These are phyloP conservation scores for Fusarium euwallaceae DNA, from an alignment of 2,329 filamentous ascomycete species.

Conservation along the genomic window DNA sequence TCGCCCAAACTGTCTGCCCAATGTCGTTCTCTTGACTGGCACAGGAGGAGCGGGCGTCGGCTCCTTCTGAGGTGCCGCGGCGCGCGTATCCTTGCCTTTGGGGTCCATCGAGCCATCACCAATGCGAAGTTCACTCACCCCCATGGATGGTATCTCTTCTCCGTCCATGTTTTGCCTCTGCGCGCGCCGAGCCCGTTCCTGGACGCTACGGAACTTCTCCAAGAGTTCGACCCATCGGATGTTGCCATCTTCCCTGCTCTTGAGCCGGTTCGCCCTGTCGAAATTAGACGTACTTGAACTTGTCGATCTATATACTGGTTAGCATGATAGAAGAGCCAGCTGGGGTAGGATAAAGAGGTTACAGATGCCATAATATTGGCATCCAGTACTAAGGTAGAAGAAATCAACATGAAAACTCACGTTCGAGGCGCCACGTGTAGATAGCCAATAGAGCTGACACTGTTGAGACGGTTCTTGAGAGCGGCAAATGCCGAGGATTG, in stretches of 20 bases:
- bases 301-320: constrained; percentile 53
- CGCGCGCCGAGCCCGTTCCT: constrained; percentile 83
- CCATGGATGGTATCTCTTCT: constrained; percentile 61
- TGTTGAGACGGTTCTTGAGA: constrained; percentile 95
- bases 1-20: constrained; percentile 78
- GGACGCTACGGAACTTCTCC: constrained; percentile 93
- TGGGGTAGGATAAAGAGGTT: neutral
- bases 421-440: constrained; percentile 84
- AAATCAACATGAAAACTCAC: constrained; percentile 61
- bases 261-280: constrained; percentile 83
- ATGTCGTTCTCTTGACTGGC: constrained; percentile 70
- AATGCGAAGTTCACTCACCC: constrained; percentile 57
- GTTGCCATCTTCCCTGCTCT: constrained; percentile 81
- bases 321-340: constrained; percentile 6
- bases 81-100: constrained; percentile 57
- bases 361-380: neutral
- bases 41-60: constrained; percentile 56
- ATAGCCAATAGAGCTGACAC: constrained; percentile 96
- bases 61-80: constrained; percentile 66
- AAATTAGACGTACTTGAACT: constrained; percentile 69
- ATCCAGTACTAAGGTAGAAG: neutral
- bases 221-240: constrained; percentile 94
- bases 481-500: constrained; percentile 98
- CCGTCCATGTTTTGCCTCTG: constrained; percentile 70
- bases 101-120: constrained; percentile 57